A percentile compares a stretch with the other conserved stretches of the same genome.
Conservation (phyloP, 2,329 filamentous ascomycete genomes). For the Simplicillium sp. region DNA sequence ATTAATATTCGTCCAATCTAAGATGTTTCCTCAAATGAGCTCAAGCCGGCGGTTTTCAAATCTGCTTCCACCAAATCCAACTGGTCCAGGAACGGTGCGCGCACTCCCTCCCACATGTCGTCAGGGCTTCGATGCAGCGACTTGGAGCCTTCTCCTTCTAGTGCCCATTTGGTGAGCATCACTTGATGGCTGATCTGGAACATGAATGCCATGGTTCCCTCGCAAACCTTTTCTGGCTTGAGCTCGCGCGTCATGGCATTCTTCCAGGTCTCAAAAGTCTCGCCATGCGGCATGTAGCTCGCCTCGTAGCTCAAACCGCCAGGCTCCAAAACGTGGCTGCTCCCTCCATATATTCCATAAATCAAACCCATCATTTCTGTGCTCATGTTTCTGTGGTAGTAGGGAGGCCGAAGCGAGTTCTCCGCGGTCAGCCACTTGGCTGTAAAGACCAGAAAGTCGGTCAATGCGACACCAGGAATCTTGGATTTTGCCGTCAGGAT, state of each 20-base stretch:
- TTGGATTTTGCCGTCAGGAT: slow-evolving; percentile 52
- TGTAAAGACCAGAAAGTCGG: slow-evolving; percentile 60
- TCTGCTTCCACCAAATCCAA: slow-evolving; percentile 14
- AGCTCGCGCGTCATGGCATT: slow-evolving; percentile 18
- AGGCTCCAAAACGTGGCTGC: slow-evolving; percentile 15
- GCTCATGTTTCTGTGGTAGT: slow-evolving; percentile 54
- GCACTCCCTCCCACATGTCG: slow-evolving; percentile 13
- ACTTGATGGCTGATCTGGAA: slow-evolving; percentile 21
- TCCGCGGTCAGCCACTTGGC: slow-evolving; percentile 55
- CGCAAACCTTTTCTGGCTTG: slow-evolving; percentile 31
- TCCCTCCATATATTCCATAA: slow-evolving; percentile 22
- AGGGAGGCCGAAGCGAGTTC: slow-evolving; percentile 54
- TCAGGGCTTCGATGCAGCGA: slow-evolving; percentile 10
- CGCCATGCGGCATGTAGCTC: slow-evolving; percentile 25
- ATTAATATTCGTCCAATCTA: background rate
- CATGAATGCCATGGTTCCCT: slow-evolving; percentile 40
- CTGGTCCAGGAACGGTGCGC: slow-evolving; percentile 17
- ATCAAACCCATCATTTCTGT: slow-evolving; percentile 48
- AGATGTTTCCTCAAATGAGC: background rate
- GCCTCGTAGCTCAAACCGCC: slow-evolving; percentile 22
- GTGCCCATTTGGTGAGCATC: slow-evolving; percentile 14
- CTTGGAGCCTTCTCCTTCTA: slow-evolving; percentile 12
- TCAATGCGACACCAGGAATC: slow-evolving; percentile 42
- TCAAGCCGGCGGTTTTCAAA: slow-evolving; percentile 10
- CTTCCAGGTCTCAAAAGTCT: slow-evolving; percentile 20